A percentile compares a stretch with the other conserved stretches of the same genome.
These are phyloP conservation scores for Zoysia matrella DNA, from an alignment of 202 grass and related monocot genomes.

Conservation along the genomic window DNA sequence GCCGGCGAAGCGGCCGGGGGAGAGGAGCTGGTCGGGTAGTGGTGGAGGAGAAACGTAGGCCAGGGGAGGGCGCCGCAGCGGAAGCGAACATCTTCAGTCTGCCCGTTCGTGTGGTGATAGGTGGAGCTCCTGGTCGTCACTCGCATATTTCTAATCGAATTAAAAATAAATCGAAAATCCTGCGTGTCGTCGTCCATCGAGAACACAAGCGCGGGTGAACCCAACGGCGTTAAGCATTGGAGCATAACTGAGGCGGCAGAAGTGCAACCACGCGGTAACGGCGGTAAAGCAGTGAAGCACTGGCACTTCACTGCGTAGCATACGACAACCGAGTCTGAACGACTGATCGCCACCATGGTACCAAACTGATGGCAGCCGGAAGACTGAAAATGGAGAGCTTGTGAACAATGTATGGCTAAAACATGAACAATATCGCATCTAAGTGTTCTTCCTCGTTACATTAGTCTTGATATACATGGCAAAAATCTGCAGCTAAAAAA, in stretches of 20 bases:
- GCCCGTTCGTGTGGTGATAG: conserved; percentile 33
- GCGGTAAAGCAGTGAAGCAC: too few species aligned
- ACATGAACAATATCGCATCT: not conserved
- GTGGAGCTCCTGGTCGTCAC: conserved; percentile 1
- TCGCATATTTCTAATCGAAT: not conserved
- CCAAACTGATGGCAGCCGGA: not conserved
- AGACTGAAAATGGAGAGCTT: not conserved
- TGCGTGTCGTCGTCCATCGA: too few species aligned
- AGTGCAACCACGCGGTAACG: too few species aligned
- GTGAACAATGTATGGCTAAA: not conserved
- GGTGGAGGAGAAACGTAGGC: conserved; percentile 54
- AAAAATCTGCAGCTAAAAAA: conserved; percentile 33
- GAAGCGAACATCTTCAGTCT: conserved; percentile 50
- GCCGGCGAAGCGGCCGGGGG: conserved; percentile 35
- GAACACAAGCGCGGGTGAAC: too few species aligned
- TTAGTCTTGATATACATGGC: conserved; percentile 42
- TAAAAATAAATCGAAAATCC: not conserved
- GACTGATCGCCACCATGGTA: not conserved
- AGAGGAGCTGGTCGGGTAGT: conserved; percentile 42
- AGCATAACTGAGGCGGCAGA: too few species aligned
- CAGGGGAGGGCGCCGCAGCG: conserved; percentile 32
- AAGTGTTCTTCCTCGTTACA: conserved; percentile 23
- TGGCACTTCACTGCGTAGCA: not conserved
- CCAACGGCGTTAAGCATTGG: too few species aligned
- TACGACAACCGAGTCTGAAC: not conserved